phyloP scores from a whole-genome alignment of 2,329 filamentous ascomycete species.

The Phyllachora maydis region DNA sequence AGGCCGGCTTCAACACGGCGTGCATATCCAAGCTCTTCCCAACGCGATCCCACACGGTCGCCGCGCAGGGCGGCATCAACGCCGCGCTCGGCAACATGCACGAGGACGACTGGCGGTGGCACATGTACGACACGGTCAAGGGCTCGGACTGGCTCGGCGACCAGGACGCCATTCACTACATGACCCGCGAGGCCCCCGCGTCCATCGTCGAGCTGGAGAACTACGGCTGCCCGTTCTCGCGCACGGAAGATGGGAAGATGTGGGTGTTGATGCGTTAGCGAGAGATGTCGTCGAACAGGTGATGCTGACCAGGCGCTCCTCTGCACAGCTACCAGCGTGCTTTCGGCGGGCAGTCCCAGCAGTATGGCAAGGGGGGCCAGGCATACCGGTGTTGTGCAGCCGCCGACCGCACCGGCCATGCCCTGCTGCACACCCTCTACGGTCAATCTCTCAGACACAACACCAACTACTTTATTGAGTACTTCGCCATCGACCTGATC shows the following conservation, averaged over 20 bases:
- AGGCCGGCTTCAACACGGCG: constrained; percentile 77
- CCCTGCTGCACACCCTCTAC: constrained; percentile 94
- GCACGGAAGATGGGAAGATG: constrained; percentile 94
- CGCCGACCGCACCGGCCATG: constrained; percentile 91
- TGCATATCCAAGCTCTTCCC: constrained; percentile 80
- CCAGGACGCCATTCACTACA: constrained; percentile 96
- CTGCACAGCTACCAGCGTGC: constrained; percentile 71
- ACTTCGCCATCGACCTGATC: constrained; percentile 89
- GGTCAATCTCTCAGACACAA: constrained; percentile 93
- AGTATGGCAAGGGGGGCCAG: constrained; percentile 91
- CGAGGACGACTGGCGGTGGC: constrained; percentile 96
- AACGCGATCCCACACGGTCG: constrained; percentile 69
- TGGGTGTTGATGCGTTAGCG: no score
- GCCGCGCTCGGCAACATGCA: constrained; percentile 89
- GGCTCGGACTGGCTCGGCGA: constrained; percentile 95
- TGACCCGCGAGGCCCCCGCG: constrained; percentile 83
- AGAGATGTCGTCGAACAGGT: constrained; percentile 3
- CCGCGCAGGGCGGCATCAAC: constrained; percentile 69
- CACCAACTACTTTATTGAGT: constrained; percentile 99
- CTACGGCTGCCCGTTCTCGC: constrained; percentile 90
- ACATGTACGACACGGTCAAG: constrained; percentile 99
- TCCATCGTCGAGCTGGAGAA: constrained; percentile 91
- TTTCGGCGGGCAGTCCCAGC: constrained; percentile 91
- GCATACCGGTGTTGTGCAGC: constrained; percentile 95
- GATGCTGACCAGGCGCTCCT: constrained; percentile 3